Base-by-base conservation (phyloP, 2,329 filamentous ascomycete species). In the Colletotrichum phormii region DNA sequence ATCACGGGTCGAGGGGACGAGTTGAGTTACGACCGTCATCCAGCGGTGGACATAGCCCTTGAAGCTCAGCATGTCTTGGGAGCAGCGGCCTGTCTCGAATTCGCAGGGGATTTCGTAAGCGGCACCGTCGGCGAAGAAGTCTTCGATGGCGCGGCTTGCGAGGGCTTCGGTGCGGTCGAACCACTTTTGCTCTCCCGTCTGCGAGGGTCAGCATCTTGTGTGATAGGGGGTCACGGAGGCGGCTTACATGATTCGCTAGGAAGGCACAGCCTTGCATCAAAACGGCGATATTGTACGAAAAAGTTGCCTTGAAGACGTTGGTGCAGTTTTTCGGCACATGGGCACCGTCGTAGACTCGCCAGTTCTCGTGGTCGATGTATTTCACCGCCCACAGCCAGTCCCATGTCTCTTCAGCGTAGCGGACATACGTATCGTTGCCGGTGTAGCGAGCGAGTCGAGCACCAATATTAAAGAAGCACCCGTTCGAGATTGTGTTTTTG, bases 391-490 rank as follows among this genome's bases (percentile, higher is more conserved):
- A 78, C 18, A 87, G 84, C 90, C 91, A 93, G 54, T 93, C 85
- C 83, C 88, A 94, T 0, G 87, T 86, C 77, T 88, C 89, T 69
- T 87, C 86, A 1, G 92, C 92, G 86, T 90, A 91, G 6, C 91
- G 84, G 2, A 86, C 84, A 76, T 94, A 94, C 0, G 91, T 92
- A 1, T 84, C 77, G 77, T 94, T 93, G 37, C 84, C 84, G 0
- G 92, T 94, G 81, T 94, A 95, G 11, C 91, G 88, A 0, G 91
- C 93, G 12, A 96, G 86, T 9, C 94, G 89, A 18, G 93, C 89
- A n/a, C 87, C 89, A 24, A 92, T 81, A 78, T 92, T 90, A 83
- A 92, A 91, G 80, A 91, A 90, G 77, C 87, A 88, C 57, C 88
- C 89, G 74, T 91, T 91, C 29, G 89, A 88, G 70, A 90, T 87